A percentile compares a stretch with the other conserved stretches of the same genome.
Conservation (phyloP, 2,329 filamentous ascomycete species). For the Stemphylium lycopersici region DNA sequence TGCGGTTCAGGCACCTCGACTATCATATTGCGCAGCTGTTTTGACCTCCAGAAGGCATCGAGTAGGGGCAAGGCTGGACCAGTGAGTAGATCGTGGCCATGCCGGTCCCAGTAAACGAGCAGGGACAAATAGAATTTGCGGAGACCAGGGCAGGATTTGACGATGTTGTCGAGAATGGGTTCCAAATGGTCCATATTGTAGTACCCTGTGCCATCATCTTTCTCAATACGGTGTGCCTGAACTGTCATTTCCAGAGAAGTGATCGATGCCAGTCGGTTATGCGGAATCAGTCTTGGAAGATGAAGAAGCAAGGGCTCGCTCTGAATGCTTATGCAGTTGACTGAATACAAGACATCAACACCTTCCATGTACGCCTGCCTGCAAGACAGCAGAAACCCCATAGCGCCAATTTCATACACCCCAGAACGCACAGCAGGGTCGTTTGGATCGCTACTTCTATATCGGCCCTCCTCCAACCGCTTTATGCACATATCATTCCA, state of each 20-base stretch:
- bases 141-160: slow-evolving; percentile 2
- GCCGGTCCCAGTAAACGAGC: not conserved
- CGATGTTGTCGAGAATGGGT: slow-evolving; percentile 13
- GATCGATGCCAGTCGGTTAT: slow-evolving; percentile 8
- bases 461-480: too few species aligned
- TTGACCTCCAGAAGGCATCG: slow-evolving; percentile 8
- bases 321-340: slow-evolving; percentile 11
- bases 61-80: slow-evolving; percentile 5
- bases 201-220: not conserved
- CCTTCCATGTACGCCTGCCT: slow-evolving; percentile 19
- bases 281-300: slow-evolving; percentile 8
- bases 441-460: too few species aligned
- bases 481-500: not conserved
- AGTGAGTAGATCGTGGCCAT: not conserved
- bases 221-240: not conserved
- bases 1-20: slow-evolving; percentile 9
- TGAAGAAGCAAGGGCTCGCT: slow-evolving; percentile 15
- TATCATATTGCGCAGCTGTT: slow-evolving; percentile 10
- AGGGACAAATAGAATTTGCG: slow-evolving; percentile 7
- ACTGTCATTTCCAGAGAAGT: slow-evolving; percentile 9
- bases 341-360: slow-evolving; percentile 15
- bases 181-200: slow-evolving; percentile 3
- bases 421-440: too few species aligned
- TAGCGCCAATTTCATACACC: slow-evolving; percentile 1
- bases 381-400: slow-evolving; percentile 19